phyloP scores from a whole-genome alignment of 1,284 basidiomycete species.

The Inonotus hispidus region DNA sequence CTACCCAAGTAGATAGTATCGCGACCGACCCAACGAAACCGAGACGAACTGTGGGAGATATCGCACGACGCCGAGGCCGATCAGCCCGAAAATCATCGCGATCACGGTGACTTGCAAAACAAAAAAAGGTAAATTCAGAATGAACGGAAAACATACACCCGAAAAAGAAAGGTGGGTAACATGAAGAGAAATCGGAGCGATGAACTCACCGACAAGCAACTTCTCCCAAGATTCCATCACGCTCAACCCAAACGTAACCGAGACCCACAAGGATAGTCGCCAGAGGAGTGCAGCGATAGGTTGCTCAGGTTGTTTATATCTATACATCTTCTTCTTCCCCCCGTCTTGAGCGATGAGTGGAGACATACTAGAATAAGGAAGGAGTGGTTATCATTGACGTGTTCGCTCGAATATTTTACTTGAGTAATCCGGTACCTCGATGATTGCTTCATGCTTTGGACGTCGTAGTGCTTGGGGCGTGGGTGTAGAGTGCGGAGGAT shows the following conservation, averaged over 20 bases:
- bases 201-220: constrained; percentile 42
- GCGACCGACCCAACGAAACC: constrained; percentile 28
- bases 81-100: constrained; percentile 27
- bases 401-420: too few species aligned
- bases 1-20: constrained; percentile 34
- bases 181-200: neutral
- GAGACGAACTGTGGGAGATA: constrained; percentile 35
- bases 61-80: constrained; percentile 28
- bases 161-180: neutral
- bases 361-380: too few species aligned
- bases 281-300: constrained; percentile 36
- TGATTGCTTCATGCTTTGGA: too few species aligned
- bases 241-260: constrained; percentile 56
- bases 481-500: too few species aligned
- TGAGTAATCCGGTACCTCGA: too few species aligned
- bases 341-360: too few species aligned
- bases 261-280: constrained; percentile 45
- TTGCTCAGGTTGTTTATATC: constrained; percentile 27
- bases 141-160: neutral
- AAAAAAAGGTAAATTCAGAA: too few species aligned
- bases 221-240: constrained; percentile 74
- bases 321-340: constrained; percentile 7
- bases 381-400: too few species aligned
- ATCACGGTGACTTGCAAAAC: constrained; percentile 27
- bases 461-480: too few species aligned